phyloP scores from a whole-genome alignment of 192 early-diverging fungal species.

The Coemansia sp. region DNA sequence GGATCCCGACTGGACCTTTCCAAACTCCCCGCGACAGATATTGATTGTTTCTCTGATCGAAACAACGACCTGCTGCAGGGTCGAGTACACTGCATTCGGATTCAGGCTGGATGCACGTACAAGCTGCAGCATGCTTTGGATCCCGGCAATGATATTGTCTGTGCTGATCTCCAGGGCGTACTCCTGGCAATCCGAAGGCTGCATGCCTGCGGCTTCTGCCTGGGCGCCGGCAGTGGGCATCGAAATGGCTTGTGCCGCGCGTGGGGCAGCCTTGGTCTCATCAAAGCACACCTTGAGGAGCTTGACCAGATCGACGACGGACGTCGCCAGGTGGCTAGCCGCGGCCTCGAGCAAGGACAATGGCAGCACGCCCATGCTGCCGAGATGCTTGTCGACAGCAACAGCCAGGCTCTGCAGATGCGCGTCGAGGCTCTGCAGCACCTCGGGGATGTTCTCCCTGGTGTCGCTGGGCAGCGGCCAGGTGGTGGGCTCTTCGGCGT shows the following conservation, averaged over 20 bases:
- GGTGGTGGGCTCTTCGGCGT: slow-evolving; percentile 26
- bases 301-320: slow-evolving; percentile 76
- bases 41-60: slow-evolving; percentile 35
- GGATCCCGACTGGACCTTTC: too few relatives aligned
- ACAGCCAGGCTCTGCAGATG: slow-evolving; percentile 67
- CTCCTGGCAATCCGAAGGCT: neutral
- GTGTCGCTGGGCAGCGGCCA: slow-evolving; percentile 54
- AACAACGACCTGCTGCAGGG: slow-evolving; percentile 33
- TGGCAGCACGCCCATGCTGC: slow-evolving; percentile 61
- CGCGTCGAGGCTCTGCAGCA: slow-evolving; percentile 20
- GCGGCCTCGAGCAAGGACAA: slow-evolving; percentile 77
- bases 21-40: slow-evolving; percentile 30
- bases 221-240: neutral
- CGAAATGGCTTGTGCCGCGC: neutral
- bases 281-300: slow-evolving; percentile 48
- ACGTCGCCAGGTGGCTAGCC: slow-evolving; percentile 71
- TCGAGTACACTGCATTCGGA: slow-evolving; percentile 39
- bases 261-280: slow-evolving; percentile 46
- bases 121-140: slow-evolving; percentile 47
- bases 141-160: slow-evolving; percentile 46
- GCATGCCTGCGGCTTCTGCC: neutral
- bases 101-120: slow-evolving; percentile 33
- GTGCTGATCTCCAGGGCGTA: slow-evolving; percentile 48
- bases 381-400: slow-evolving; percentile 76
- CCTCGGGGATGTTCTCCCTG: slow-evolving; percentile 33